Evolutionary conservation across 495 filamentous ascomycete species (phyloP), one percentile per base, ranked within the genome.

Genomic region (Platismatia glauca): DNA sequence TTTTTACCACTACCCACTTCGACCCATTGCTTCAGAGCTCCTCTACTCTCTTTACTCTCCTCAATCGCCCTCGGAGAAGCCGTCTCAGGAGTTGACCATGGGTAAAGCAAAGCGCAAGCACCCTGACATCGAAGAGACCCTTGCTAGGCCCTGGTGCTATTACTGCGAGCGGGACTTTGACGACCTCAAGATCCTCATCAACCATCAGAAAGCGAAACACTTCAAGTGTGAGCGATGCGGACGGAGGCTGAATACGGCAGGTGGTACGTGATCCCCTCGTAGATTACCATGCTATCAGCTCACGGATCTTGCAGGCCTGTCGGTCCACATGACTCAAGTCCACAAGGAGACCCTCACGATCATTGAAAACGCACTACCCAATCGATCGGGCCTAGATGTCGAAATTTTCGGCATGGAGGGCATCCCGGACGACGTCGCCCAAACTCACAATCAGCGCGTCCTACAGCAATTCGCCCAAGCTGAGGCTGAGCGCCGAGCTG

Each of bases 381-480:
- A 90, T 67, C 85, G 95, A 44, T 81, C 86, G 64, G 85, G 86
- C 55, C 82, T 94, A 39, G 90, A 96, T 52, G 82, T 95, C 55
- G 94, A 98, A 74, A 97, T 98, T 67, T 98, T 97, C 71, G 94
- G 93, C 68, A 96, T 96, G 88, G 92, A 97, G 69, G 94, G 94
- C 67, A 89, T 98, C 24, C 94, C 94, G 13, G 89, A 90, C 41
- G 90, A 96, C 44, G 81, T 95, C 62, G 77, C 89, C 29, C 78
- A 86, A 63, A 80, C 85, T 59, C 95, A 97, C 75, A 86, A 89
- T 63, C 87, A 94, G 76, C 86, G 88, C 61, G 89, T 97, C 66
- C 82, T 89, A 58, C 79, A 84, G 41, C 87, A 89, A 72, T 95
- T 86, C 74, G 90, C 92, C 72, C 84, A 88, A 65, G 88, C 86